Percentiles rank a stretch among this genome's conserved stretches.
Evolutionary conservation across 164 flowering plant genomes (phyloP).

Genomic region (Aristolochia californica): DNA sequence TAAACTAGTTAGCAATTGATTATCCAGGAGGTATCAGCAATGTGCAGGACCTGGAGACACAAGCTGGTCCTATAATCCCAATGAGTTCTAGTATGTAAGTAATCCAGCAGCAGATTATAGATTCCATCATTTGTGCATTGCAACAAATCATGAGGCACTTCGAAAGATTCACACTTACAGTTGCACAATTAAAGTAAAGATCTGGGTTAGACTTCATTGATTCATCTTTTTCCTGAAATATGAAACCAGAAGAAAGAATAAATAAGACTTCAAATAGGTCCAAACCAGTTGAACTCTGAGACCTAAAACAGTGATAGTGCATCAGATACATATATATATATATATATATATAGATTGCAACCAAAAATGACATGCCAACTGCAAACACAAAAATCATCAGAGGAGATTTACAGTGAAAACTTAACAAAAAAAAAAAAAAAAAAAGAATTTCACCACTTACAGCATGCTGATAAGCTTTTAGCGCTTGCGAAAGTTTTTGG

Average conservation of each 20-base stretch:
- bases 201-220: slow-evolving; percentile 71
- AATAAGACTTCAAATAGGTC: not conserved
- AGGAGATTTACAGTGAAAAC: too few species aligned
- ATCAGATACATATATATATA: not conserved
- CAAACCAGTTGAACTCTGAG: too few species aligned
- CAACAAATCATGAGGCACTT: too few species aligned
- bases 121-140: too few species aligned
- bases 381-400: not conserved
- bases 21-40: too few species aligned
- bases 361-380: not conserved
- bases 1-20: too few species aligned
- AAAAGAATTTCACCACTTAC: slow-evolving; percentile 26
- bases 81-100: too few species aligned
- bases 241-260: slow-evolving; percentile 6
- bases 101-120: too few species aligned
- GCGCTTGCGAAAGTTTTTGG: slow-evolving; percentile 52
- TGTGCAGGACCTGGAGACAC: too few species aligned
- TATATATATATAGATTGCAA: not conserved
- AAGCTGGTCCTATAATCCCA: too few species aligned
- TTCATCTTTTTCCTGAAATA: slow-evolving; percentile 81
- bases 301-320: not conserved
- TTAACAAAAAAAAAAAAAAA: too few species aligned
- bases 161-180: slow-evolving; percentile 34
- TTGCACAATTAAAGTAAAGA: slow-evolving; percentile 78
- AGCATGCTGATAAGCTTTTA: slow-evolving; percentile 90